Percentiles rank a stretch among this genome's conserved stretches.
Conservation (phyloP, 192 early-diverging fungal genomes). For the Coemansia sp. region DNA sequence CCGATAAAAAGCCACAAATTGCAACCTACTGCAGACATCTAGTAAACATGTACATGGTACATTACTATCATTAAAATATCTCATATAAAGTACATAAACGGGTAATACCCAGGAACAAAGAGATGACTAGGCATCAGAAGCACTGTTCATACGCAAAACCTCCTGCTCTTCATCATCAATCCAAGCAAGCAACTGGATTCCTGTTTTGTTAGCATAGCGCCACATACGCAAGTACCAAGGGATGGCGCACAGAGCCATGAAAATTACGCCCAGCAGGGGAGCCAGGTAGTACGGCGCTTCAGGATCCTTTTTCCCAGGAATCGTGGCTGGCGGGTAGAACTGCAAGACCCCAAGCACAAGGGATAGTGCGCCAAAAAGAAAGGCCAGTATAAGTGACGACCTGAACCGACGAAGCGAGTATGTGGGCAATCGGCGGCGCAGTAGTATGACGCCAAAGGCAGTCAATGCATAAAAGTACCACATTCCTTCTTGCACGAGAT, state of each 20-base stretch:
- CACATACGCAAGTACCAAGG: slow-evolving; percentile 53
- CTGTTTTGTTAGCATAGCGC: slow-evolving; percentile 35
- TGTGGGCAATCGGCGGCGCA: slow-evolving; percentile 42
- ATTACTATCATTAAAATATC: too few relatives aligned
- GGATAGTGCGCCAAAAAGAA: slow-evolving; percentile 43
- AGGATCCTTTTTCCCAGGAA: slow-evolving; percentile 34
- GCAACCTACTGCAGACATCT: neutral
- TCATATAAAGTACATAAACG: neutral
- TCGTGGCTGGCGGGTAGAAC: slow-evolving; percentile 47
- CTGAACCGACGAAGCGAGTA: slow-evolving; percentile 42
- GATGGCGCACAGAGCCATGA: slow-evolving; percentile 33
- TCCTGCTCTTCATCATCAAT: slow-evolving; percentile 49
- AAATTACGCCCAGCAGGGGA: slow-evolving; percentile 38
- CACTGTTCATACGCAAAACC: slow-evolving; percentile 20
- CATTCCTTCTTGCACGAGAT: slow-evolving; percentile 59
- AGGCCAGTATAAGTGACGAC: slow-evolving; percentile 37
- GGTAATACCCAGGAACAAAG: neutral
- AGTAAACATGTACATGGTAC: neutral
- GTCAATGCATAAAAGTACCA: slow-evolving; percentile 62
- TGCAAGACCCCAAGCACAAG: slow-evolving; percentile 38
- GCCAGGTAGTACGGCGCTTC: slow-evolving; percentile 42
- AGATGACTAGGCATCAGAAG: neutral
- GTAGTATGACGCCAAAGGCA: slow-evolving; percentile 55
- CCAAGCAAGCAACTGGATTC: slow-evolving; percentile 38
- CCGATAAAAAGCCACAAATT: neutral